Evolutionary conservation across 2,329 filamentous ascomycete species (phyloP).

Genomic region (Ascosphaera pollenicola): DNA sequence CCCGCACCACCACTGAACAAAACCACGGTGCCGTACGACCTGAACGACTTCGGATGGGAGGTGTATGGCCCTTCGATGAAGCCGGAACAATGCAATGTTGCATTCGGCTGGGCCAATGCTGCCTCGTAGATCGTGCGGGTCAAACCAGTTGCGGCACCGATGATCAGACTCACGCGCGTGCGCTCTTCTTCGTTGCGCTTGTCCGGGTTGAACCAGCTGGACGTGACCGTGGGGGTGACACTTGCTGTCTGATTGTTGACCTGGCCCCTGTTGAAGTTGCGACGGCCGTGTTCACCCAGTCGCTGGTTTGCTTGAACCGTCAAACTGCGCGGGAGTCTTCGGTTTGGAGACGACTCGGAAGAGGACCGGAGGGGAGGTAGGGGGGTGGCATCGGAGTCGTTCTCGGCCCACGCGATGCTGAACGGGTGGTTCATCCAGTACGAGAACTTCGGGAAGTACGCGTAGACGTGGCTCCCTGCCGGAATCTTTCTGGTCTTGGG

Average conservation of each 20-base stretch:
- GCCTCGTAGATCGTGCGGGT: constrained; percentile 37
- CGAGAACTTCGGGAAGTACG: constrained; percentile 31
- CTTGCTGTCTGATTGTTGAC: not conserved
- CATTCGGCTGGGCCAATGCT: constrained; percentile 26
- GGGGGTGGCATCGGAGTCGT: constrained; percentile 4
- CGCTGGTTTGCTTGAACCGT: too few species aligned
- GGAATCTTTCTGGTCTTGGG: constrained; percentile 29
- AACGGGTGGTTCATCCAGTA: constrained; percentile 28
- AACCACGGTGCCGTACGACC: constrained; percentile 41
- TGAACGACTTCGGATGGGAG: constrained; percentile 32
- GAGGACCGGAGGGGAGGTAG: constrained; percentile 1
- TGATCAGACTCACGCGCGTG: constrained; percentile 31
- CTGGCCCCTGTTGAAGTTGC: constrained; percentile 1
- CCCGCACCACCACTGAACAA: constrained; percentile 44
- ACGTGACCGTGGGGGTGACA: constrained; percentile 1
- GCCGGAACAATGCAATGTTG: constrained; percentile 30
- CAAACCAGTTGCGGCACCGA: constrained; percentile 39
- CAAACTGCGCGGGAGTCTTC: not conserved
- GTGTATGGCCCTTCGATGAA: constrained; percentile 43
- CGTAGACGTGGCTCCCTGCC: constrained; percentile 37
- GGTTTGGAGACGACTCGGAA: constrained; percentile 4
- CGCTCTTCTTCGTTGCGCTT: constrained; percentile 15
- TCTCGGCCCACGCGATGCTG: constrained; percentile 24
- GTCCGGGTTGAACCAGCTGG: constrained; percentile 5
- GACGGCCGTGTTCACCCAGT: constrained; percentile 1